phyloP scores from a whole-genome alignment of 2,329 filamentous ascomycete genomes.

The Diaporthe ilicicola region DNA sequence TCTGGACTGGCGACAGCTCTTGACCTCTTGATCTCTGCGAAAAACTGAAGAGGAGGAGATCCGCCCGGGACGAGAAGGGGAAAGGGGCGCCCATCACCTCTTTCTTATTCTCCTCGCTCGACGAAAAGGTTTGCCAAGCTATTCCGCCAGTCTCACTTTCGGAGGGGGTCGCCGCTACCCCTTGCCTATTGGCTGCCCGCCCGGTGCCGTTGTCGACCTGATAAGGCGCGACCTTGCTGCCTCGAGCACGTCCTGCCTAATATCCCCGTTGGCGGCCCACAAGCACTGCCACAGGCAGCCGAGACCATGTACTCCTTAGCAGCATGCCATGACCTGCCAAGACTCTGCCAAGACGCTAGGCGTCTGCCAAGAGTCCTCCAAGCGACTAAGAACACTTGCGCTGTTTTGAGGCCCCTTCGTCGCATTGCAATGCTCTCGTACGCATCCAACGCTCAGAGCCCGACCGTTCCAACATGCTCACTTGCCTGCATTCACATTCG shows the following conservation, averaged over 20 bases:
- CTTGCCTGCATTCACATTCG: background rate
- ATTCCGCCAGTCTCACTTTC: slow-evolving; percentile 21
- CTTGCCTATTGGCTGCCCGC: slow-evolving; percentile 21
- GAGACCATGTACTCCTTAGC: slow-evolving; percentile 1
- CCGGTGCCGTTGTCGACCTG: slow-evolving; percentile 2
- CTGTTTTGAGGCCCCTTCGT: slow-evolving; percentile 19
- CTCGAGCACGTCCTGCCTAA: background rate
- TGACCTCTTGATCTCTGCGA: slow-evolving; percentile 12
- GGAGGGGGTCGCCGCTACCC: slow-evolving; percentile 21
- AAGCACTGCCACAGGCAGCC: background rate
- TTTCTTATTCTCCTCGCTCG: slow-evolving; percentile 23
- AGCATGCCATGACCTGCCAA: slow-evolving; percentile 20
- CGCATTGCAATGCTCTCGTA: background rate
- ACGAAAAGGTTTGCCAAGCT: slow-evolving; percentile 23
- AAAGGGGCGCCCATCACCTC: slow-evolving; percentile 20
- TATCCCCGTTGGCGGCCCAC: background rate
- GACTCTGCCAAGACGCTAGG: slow-evolving; percentile 16
- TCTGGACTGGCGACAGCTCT: background rate
- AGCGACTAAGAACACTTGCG: slow-evolving; percentile 12
- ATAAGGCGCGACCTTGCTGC: slow-evolving; percentile 9
- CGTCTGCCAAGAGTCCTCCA: slow-evolving; percentile 12
- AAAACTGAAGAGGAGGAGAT: slow-evolving; percentile 19
- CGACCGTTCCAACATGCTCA: slow-evolving; percentile 5
- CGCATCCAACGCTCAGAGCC: slow-evolving; percentile 4
- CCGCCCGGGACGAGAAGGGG: slow-evolving; percentile 16